phyloP scores from a whole-genome alignment of 2,329 filamentous ascomycete species.

The Colletotrichum melonis region DNA sequence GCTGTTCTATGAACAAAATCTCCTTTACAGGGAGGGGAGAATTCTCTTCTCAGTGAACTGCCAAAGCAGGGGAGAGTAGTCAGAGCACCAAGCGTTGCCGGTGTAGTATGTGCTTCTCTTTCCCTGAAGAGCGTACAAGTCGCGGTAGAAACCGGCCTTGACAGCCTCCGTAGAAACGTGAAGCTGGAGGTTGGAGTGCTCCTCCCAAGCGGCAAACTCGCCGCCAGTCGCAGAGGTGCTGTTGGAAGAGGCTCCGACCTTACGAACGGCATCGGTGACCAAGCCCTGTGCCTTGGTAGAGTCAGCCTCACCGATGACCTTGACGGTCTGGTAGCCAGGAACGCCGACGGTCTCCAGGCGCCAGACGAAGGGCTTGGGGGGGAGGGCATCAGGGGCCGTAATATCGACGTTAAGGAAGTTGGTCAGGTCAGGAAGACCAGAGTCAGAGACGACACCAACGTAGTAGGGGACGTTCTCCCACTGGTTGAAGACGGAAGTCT shows the following conservation, averaged over 20 bases:
- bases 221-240: constrained; percentile 19
- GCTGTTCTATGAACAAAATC: neutral
- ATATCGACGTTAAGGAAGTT: constrained; percentile 37
- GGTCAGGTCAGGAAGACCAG: constrained; percentile 19
- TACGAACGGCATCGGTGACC: constrained; percentile 16
- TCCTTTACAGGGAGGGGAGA: constrained; percentile 4
- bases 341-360: constrained; percentile 36
- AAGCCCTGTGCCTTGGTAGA: constrained; percentile 23
- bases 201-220: constrained; percentile 16
- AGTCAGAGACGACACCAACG: constrained; percentile 25
- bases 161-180: constrained; percentile 33
- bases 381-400: constrained; percentile 21
- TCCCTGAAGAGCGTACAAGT: constrained; percentile 33
- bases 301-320: constrained; percentile 36
- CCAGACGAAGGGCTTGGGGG: constrained; percentile 35
- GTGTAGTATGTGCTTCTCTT: constrained; percentile 31
- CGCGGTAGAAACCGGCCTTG: constrained; percentile 29
- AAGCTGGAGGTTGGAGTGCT: constrained; percentile 30
- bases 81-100: constrained; percentile 29
- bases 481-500: constrained; percentile 39
- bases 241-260: constrained; percentile 1
- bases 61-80: constrained; percentile 36
- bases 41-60: constrained; percentile 31
- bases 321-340: constrained; percentile 36
- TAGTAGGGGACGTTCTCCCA: constrained; percentile 31